phyloP scores from a whole-genome alignment of 2,329 filamentous ascomycete species.

The Colletotrichum sp. region DNA sequence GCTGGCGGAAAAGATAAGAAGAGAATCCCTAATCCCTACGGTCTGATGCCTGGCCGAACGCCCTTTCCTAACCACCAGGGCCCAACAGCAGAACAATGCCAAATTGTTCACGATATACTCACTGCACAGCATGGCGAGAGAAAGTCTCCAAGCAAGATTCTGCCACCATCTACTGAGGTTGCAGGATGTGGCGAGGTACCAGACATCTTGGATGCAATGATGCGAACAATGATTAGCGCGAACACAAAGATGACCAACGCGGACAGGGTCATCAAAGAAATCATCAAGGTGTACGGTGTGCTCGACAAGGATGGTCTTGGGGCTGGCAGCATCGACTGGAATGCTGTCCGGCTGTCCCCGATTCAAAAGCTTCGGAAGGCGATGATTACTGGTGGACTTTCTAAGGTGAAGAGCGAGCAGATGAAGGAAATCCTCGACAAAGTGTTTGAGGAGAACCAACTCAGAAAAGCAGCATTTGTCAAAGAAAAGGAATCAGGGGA shows the following conservation, averaged over 20 bases:
- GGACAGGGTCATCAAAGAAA: conserved; percentile 67
- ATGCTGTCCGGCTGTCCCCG: conserved; percentile 66
- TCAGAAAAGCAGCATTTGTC: conserved; percentile 46
- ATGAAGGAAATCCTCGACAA: conserved; percentile 78
- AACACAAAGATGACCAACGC: conserved; percentile 58
- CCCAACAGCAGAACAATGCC: conserved; percentile 73
- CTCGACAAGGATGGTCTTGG: conserved; percentile 65
- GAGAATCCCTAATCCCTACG: conserved; percentile 45
- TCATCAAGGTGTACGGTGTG: conserved; percentile 69
- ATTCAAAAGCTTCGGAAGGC: conserved; percentile 68
- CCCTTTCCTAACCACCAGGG: conserved; percentile 72
- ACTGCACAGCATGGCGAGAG: conserved; percentile 70
- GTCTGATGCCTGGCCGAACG: conserved; percentile 58
- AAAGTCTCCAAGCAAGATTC: conserved; percentile 68
- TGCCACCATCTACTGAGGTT: conserved; percentile 71
- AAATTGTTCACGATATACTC: conserved; percentile 71
- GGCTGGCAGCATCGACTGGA: conserved; percentile 77
- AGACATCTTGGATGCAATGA: conserved; percentile 57
- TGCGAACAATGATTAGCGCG: conserved; percentile 58
- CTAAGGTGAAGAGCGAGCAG: conserved; percentile 71
- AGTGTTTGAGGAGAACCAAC: conserved; percentile 71
- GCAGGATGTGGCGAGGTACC: conserved; percentile 70
- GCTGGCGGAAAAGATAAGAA: conserved; percentile 7
- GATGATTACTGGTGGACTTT: conserved; percentile 75
- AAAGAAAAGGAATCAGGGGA: conserved; percentile 44